phyloP scores from a whole-genome alignment of 331 rosid species.

The Cydonia oblonga region DNA sequence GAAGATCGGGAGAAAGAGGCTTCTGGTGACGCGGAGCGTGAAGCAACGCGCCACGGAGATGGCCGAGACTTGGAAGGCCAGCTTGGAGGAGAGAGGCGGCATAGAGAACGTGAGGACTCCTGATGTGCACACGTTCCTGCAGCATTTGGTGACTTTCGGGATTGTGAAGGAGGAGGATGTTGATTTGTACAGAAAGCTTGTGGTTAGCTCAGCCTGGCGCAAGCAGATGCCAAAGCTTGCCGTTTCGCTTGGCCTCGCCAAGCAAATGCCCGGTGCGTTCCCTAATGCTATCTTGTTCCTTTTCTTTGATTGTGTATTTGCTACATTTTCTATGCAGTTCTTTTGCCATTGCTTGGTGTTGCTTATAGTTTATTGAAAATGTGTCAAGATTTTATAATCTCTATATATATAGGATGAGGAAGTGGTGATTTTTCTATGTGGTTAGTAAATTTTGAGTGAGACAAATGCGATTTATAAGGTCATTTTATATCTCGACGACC shows the following conservation, averaged over 20 bases:
- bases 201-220: constrained; percentile 89
- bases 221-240: constrained; percentile 99
- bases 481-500: background rate
- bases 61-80: constrained; percentile 83
- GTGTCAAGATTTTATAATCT: background rate
- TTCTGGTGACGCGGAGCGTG: constrained; percentile 71
- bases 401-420: background rate
- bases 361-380: background rate
- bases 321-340: background rate
- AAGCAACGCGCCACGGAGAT: constrained; percentile 58
- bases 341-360: background rate
- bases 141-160: constrained; percentile 90
- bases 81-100: constrained; percentile 92
- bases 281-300: background rate
- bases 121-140: constrained; percentile 88
- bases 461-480: background rate
- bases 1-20: constrained; percentile 68
- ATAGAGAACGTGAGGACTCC: constrained; percentile 86
- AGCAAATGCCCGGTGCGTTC: constrained; percentile 77
- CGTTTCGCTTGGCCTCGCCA: constrained; percentile 72
- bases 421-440: background rate
- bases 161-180: constrained; percentile 66
- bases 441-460: background rate
- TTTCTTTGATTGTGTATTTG: background rate
- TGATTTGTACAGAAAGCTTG: constrained; percentile 71